These are phyloP conservation scores for Kitagawia praeruptora DNA, from an alignment of 129 eudicot species.

Conservation along the genomic window DNA sequence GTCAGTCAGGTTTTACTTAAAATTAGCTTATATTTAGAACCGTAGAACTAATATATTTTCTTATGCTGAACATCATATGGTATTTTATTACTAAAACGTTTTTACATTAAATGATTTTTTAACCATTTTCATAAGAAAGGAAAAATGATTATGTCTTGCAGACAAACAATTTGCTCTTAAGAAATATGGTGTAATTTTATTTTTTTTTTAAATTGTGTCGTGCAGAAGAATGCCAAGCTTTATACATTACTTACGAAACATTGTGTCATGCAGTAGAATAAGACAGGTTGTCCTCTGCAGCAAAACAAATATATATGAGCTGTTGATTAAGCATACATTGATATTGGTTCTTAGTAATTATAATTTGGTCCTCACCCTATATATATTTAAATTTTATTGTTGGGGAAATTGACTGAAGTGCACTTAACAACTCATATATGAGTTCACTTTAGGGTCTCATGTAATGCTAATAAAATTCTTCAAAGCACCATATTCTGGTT, in stretches of 20 bases:
- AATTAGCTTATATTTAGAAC: not conserved
- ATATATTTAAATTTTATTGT: too few species aligned
- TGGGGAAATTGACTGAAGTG: not conserved
- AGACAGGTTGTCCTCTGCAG: too few species aligned
- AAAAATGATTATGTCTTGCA: not conserved
- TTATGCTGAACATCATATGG: not conserved
- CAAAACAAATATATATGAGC: not conserved
- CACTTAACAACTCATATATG: not conserved
- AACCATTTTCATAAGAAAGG: not conserved
- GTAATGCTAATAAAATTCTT: not conserved
- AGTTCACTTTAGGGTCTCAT: not conserved
- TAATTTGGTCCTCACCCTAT: not conserved
- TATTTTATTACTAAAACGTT: not conserved
- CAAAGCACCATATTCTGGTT: conserved; percentile 1
- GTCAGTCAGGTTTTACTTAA: not conserved
- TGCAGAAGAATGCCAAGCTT: not conserved
- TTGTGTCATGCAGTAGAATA: not conserved
- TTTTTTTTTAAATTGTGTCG: too few species aligned
- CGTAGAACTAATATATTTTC: not conserved
- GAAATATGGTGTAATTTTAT: not conserved
- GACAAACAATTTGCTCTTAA: not conserved
- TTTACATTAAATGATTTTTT: not conserved
- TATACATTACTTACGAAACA: not conserved
- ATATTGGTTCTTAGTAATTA: not conserved
- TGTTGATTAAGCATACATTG: not conserved